A percentile compares a stretch with the other conserved stretches of the same genome.
These are phyloP conservation scores for Gigaspora rosea DNA, from an alignment of 192 early-diverging fungal genomes.

Conservation along the genomic window DNA sequence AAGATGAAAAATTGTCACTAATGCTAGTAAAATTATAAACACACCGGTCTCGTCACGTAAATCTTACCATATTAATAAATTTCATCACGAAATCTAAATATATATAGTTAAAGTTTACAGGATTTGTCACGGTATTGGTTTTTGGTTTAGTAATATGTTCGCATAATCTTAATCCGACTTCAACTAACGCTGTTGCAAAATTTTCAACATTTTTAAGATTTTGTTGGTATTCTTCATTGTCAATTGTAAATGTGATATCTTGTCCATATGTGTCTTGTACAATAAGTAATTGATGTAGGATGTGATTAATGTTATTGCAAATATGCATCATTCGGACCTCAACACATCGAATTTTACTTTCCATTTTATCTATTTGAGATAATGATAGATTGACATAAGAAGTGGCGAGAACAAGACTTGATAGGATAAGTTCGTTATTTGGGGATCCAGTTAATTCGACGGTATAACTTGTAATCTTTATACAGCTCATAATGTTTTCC, in stretches of 20 bases:
- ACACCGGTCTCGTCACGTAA: background rate
- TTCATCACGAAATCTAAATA: constrained; percentile 21
- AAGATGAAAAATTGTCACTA: background rate
- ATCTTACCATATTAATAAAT: constrained; percentile 14
- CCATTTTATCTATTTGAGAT: constrained; percentile 21
- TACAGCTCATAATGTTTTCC: constrained; percentile 1
- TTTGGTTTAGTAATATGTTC: constrained; percentile 26
- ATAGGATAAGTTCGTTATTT: background rate
- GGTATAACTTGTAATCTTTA: constrained; percentile 5
- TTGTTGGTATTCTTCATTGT: background rate
- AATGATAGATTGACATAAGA: constrained; percentile 5
- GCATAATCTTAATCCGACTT: constrained; percentile 24
- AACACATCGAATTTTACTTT: constrained; percentile 15
- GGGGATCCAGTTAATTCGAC: constrained; percentile 6
- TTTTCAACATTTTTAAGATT: constrained; percentile 14
- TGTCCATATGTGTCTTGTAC: constrained; percentile 16
- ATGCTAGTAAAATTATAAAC: background rate
- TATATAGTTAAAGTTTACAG: constrained; percentile 15
- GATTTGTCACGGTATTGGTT: background rate
- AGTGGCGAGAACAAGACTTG: constrained; percentile 7
- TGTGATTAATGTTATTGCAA: constrained; percentile 19
- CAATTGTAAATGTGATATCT: background rate
- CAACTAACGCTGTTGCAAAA: constrained; percentile 5
- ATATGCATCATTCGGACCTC: constrained; percentile 23
- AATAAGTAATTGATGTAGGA: constrained; percentile 16